phyloP scores from a whole-genome alignment of 1,284 basidiomycete genomes.

The Agroathelia rolfsii region DNA sequence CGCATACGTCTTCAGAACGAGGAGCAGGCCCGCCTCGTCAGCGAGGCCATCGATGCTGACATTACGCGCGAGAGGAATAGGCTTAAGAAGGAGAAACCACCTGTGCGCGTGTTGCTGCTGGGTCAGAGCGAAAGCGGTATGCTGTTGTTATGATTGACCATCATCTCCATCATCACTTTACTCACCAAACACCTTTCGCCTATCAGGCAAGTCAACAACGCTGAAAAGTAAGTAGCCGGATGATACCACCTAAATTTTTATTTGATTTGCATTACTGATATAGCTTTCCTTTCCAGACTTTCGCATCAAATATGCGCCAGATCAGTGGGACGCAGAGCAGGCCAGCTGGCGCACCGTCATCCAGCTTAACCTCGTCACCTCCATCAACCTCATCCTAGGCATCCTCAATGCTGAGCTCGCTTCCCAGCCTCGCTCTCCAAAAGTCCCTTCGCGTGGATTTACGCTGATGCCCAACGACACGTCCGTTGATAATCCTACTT shows the following conservation, averaged over 20 bases:
- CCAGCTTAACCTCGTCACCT: constrained; percentile 56
- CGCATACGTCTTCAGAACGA: constrained; percentile 35
- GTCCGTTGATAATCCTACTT: constrained; percentile 5
- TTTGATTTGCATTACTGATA: constrained; percentile 2
- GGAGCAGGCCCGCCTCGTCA: constrained; percentile 42
- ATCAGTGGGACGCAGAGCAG: constrained; percentile 46
- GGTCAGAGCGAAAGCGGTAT: constrained; percentile 48
- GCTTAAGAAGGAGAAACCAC: constrained; percentile 37
- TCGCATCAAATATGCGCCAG: constrained; percentile 39
- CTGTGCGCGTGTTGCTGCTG: constrained; percentile 49
- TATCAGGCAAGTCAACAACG: constrained; percentile 49
- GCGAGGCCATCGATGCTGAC: constrained; percentile 55
- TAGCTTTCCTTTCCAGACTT: constrained; percentile 37
- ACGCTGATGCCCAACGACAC: neutral
- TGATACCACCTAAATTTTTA: constrained; percentile 7
- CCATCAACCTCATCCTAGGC: constrained; percentile 46
- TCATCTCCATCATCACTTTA: neutral
- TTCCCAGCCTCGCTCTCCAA: constrained; percentile 5
- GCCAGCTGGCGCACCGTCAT: constrained; percentile 54
- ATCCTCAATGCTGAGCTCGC: constrained; percentile 30
- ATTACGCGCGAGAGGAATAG: constrained; percentile 38
- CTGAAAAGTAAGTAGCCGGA: constrained; percentile 45
- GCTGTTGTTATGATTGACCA: constrained; percentile 1
- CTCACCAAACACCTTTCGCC: neutral
- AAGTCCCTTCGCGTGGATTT: neutral